Evolutionary conservation across 176 grass and related monocot species (phyloP).

Genomic region (bread wheat (Triticum aestivum)): DNA sequence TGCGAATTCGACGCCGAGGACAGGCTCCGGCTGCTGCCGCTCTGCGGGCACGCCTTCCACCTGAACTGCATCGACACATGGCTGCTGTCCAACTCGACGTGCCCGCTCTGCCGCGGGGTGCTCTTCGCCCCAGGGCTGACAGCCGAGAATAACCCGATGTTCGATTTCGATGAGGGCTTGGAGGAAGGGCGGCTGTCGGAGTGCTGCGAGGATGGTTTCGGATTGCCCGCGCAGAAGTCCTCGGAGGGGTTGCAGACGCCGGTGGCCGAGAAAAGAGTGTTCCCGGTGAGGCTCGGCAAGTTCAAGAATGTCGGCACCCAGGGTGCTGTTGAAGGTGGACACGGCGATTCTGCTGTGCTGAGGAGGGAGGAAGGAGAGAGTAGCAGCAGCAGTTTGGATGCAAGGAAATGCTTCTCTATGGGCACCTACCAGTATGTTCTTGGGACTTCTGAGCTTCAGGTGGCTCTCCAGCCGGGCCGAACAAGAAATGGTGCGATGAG

Average conservation of each 20-base stretch:
- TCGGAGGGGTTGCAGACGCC: conserved; percentile 26
- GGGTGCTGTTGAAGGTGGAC: conserved; percentile 32
- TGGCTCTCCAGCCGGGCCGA: conserved; percentile 47
- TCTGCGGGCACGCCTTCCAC: conserved; percentile 91
- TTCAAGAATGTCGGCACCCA: conserved; percentile 67
- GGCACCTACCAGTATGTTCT: conserved; percentile 90
- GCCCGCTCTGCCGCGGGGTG: conserved; percentile 77
- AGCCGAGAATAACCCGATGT: conserved; percentile 47
- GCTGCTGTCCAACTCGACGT: conserved; percentile 94
- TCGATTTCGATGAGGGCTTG: conserved; percentile 50
- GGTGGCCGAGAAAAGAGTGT: conserved; percentile 56
- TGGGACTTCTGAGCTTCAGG: conserved; percentile 61
- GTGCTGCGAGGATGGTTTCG: conserved; percentile 31
- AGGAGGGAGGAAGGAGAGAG: conserved; percentile 70
- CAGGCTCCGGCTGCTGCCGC: conserved; percentile 70
- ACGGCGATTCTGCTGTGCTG: conserved; percentile 28
- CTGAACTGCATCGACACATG: conserved; percentile 86
- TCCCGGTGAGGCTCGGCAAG: conserved; percentile 83
- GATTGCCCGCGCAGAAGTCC: conserved; percentile 25
- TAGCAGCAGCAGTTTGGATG: conserved; percentile 91
- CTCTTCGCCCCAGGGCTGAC: conserved; percentile 48
- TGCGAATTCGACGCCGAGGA: conserved; percentile 78
- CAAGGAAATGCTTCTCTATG: conserved; percentile 91
- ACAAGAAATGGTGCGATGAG: conserved; percentile 25
- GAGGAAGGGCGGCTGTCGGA: conserved; percentile 43